phyloP scores from a whole-genome alignment of 2,329 filamentous ascomycete species.

The Ascosphaera aggregata region DNA sequence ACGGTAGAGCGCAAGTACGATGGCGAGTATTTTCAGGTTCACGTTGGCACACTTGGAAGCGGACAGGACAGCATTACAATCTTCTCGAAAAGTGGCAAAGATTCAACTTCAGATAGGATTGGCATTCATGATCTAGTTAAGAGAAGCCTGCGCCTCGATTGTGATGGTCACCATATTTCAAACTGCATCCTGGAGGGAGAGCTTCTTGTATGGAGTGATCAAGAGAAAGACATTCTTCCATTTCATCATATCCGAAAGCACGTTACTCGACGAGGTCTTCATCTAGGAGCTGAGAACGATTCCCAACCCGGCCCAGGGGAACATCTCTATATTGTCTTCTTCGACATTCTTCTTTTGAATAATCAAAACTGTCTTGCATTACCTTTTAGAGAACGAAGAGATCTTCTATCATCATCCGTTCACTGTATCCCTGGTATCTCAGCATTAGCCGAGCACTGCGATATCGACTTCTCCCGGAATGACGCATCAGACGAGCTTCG shows the following conservation, averaged over 20 bases:
- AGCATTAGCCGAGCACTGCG: constrained; percentile 40
- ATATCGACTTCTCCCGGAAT: constrained; percentile 39
- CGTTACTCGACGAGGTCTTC: constrained; percentile 46
- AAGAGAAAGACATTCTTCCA: constrained; percentile 38
- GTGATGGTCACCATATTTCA: constrained; percentile 32
- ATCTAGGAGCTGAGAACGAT: constrained; percentile 43
- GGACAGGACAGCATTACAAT: constrained; percentile 39
- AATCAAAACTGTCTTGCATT: constrained; percentile 27
- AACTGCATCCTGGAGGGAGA: constrained; percentile 67
- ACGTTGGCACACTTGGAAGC: constrained; percentile 41
- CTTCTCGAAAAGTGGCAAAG: constrained; percentile 81
- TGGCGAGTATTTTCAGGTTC: constrained; percentile 77
- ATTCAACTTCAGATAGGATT: constrained; percentile 50
- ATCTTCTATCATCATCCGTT: constrained; percentile 34
- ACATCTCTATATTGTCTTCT: constrained; percentile 37
- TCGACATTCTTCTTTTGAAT: constrained; percentile 35
- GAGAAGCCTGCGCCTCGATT: constrained; percentile 39
- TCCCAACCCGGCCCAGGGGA: constrained; percentile 33
- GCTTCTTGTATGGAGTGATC: constrained; percentile 52
- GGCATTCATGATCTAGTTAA: constrained; percentile 40
- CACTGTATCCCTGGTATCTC: constrained; percentile 35
- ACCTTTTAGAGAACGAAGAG: constrained; percentile 18
- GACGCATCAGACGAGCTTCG: constrained; percentile 32
- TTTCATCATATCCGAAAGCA: constrained; percentile 73
- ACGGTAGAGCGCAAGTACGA: constrained; percentile 67